Percentiles rank a stretch among this genome's conserved stretches.
Evolutionary conservation across 1,139 yeast genomes (phyloP).

Genomic region (Hansenula sp.): DNA sequence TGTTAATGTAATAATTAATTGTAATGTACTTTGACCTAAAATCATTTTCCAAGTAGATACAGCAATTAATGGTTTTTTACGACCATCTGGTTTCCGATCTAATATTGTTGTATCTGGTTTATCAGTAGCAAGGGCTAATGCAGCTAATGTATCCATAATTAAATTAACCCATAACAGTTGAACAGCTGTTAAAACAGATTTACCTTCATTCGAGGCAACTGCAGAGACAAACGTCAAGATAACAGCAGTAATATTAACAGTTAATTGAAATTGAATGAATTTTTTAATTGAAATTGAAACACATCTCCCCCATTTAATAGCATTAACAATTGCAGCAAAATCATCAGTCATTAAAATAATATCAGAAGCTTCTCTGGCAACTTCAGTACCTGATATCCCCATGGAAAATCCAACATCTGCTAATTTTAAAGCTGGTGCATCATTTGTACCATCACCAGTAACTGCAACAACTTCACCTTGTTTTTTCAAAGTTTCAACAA

Average conservation of each 20-base stretch:
- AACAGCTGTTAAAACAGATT: slow-evolving; percentile 92
- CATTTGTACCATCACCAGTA: slow-evolving; percentile 97
- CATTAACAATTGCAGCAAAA: slow-evolving; percentile 91
- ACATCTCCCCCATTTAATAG: slow-evolving; percentile 99
- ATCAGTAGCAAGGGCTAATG: slow-evolving; percentile 95
- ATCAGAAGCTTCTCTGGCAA: slow-evolving; percentile 94
- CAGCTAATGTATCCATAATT: slow-evolving; percentile 98
- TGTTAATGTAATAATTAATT: slow-evolving; percentile 71
- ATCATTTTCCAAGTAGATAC: slow-evolving; percentile 99
- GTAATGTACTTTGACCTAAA: slow-evolving; percentile 77
- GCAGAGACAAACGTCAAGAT: slow-evolving; percentile 91
- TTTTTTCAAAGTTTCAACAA: slow-evolving; percentile 77
- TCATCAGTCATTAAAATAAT: slow-evolving; percentile 94
- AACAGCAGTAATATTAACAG: slow-evolving; percentile 96
- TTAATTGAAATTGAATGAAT: slow-evolving; percentile 91
- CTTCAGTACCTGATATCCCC: slow-evolving; percentile 95
- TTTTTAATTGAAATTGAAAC: slow-evolving; percentile 93
- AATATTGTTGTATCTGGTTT: slow-evolving; percentile 84
- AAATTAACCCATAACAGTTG: slow-evolving; percentile 96
- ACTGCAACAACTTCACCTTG: slow-evolving; percentile 96
- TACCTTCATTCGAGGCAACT: slow-evolving; percentile 72
- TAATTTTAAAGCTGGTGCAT: slow-evolving; percentile 88
- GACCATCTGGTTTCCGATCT: slow-evolving; percentile 80
- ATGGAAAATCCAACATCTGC: slow-evolving; percentile 94
- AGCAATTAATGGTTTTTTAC: slow-evolving; percentile 76